phyloP scores from a whole-genome alignment of 129 eudicot species.

The Tagetes erecta region DNA sequence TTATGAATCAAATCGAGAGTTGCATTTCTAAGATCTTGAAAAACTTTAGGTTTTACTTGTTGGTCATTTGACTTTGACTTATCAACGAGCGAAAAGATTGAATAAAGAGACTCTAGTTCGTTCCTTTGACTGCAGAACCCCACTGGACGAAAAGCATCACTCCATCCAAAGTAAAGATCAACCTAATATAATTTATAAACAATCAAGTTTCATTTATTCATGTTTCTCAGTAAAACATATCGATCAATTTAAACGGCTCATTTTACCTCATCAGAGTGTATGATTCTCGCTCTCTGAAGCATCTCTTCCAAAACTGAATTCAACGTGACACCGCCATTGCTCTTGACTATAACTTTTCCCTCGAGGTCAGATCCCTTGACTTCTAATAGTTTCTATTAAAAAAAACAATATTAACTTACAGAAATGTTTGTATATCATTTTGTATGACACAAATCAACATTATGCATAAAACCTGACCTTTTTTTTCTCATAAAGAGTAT shows the following conservation, averaged over 20 bases:
- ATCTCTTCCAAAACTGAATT: slow-evolving; percentile 46
- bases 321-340: slow-evolving; percentile 30
- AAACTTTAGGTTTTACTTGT: slow-evolving; percentile 18
- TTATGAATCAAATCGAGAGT: slow-evolving; percentile 47
- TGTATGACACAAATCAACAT: not conserved
- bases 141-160: slow-evolving; percentile 35
- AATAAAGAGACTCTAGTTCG: slow-evolving; percentile 78
- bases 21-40: slow-evolving; percentile 45
- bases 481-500: slow-evolving; percentile 57
- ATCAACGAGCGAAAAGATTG: slow-evolving; percentile 45
- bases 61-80: slow-evolving; percentile 26
- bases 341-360: slow-evolving; percentile 37
- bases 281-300: slow-evolving; percentile 65
- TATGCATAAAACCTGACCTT: slow-evolving; percentile 42
- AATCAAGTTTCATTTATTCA: not conserved
- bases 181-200: slow-evolving; percentile 46
- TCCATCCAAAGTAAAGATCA: slow-evolving; percentile 70
- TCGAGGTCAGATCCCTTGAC: slow-evolving; percentile 42
- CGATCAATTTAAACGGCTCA: slow-evolving; percentile 3
- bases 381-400: slow-evolving; percentile 53
- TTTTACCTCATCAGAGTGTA: slow-evolving; percentile 67
- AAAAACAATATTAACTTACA: slow-evolving; percentile 5
- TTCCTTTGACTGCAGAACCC: slow-evolving; percentile 58
- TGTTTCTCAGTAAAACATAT: not conserved
- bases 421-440: not conserved